A percentile compares a stretch with the other conserved stretches of the same genome.
phyloP scores from a whole-genome alignment of 177 flowering plant genomes.

The Tripterygium wilfordii region DNA sequence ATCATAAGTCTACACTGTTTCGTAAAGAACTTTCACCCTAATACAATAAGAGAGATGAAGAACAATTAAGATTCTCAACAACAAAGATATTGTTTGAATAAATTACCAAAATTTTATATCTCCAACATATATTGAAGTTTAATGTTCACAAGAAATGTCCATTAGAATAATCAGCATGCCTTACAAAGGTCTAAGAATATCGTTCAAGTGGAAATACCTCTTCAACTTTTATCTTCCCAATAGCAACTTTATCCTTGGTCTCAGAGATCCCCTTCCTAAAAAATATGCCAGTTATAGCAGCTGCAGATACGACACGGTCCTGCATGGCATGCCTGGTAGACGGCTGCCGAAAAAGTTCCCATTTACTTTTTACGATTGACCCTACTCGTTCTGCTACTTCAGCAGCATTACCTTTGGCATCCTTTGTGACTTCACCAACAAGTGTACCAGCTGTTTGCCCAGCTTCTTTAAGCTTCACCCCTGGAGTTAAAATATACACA shows the following conservation, averaged over 20 bases:
- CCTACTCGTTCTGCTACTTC: slow-evolving; percentile 80
- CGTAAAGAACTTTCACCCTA: too few relatives aligned
- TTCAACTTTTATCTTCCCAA: slow-evolving; percentile 84
- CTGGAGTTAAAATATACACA: slow-evolving; percentile 21
- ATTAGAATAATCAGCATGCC: too few relatives aligned
- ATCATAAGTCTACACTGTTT: too few relatives aligned
- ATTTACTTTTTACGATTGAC: slow-evolving; percentile 62
- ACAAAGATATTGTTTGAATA: too few relatives aligned
- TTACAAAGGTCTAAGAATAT: too few relatives aligned
- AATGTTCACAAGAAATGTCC: too few relatives aligned
- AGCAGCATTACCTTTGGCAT: slow-evolving; percentile 72
- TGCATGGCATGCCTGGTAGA: slow-evolving; percentile 71
- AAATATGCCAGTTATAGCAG: slow-evolving; percentile 73
- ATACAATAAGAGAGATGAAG: too few relatives aligned
- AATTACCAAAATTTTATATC: too few relatives aligned
- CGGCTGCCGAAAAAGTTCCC: slow-evolving; percentile 75
- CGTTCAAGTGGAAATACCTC: slow-evolving; percentile 45
- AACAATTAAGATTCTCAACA: too few relatives aligned
- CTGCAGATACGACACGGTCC: slow-evolving; percentile 70
- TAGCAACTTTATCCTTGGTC: slow-evolving; percentile 78
- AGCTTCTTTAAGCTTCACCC: slow-evolving; percentile 80
- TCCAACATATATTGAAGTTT: too few relatives aligned
- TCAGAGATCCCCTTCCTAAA: slow-evolving; percentile 73
- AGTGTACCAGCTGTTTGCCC: slow-evolving; percentile 67
- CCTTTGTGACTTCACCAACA: slow-evolving; percentile 74